Conservation (phyloP, 176 grass and related monocot genomes). For the Musa schizocarpa region DNA sequence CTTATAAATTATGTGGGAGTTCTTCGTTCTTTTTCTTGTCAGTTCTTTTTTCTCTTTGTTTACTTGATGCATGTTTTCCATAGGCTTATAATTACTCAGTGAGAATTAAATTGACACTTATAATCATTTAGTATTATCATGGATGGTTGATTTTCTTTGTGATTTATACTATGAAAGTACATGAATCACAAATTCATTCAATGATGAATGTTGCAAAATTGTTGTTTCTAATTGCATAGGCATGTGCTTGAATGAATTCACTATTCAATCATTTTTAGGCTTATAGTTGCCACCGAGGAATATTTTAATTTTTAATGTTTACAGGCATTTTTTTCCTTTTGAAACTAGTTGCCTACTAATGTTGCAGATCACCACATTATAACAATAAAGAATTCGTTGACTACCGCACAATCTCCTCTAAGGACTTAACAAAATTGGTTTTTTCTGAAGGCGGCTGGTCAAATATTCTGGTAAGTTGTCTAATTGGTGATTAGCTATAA, state of each 20-base stretch:
- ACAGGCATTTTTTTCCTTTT: background rate
- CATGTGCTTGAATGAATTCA: too few species aligned
- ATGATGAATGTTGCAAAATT: background rate
- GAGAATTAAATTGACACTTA: background rate
- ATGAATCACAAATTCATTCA: background rate
- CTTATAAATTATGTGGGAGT: too few species aligned
- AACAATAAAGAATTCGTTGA: constrained; percentile 31
- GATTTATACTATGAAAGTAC: background rate
- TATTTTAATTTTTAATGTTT: too few species aligned
- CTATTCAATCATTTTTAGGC: too few species aligned
- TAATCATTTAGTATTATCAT: background rate
- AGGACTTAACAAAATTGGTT: constrained; percentile 54
- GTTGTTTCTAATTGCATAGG: background rate
- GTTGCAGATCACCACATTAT: constrained; percentile 39
- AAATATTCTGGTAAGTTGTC: constrained; percentile 53
- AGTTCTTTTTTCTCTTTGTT: background rate
- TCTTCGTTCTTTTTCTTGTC: too few species aligned
- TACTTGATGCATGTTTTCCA: background rate
- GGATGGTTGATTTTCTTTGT: background rate
- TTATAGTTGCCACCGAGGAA: too few species aligned
- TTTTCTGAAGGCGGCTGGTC: constrained; percentile 89
- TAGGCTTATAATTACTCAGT: background rate
- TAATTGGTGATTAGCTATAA: constrained; percentile 1
- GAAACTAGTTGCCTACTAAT: background rate
- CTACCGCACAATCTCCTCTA: constrained; percentile 59